Evolutionary conservation across 805 yeast species (phyloP).

Genomic region (Jamesozyma jinghongensis): DNA sequence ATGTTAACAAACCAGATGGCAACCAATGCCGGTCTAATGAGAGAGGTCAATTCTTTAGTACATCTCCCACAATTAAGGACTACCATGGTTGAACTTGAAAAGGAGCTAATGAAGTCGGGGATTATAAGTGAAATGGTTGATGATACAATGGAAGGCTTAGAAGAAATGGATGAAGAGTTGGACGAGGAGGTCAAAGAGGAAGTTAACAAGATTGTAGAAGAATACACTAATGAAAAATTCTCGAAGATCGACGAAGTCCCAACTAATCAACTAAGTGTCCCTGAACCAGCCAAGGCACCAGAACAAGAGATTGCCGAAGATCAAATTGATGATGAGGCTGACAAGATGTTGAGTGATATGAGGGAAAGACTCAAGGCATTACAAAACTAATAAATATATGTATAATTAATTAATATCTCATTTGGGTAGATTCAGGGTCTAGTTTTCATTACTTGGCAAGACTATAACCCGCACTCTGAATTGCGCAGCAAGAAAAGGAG

Average conservation of each 20-base stretch:
- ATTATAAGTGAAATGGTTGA: constrained; percentile 92
- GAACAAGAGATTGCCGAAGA: constrained; percentile 36
- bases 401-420: not conserved
- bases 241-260: constrained; percentile 33
- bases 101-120: constrained; percentile 78
- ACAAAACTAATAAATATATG: constrained; percentile 40
- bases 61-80: constrained; percentile 68
- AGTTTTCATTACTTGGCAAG: too few species aligned
- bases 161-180: constrained; percentile 52
- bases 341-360: constrained; percentile 73
- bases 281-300: constrained; percentile 8
- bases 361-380: constrained; percentile 78
- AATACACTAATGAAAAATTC: constrained; percentile 37
- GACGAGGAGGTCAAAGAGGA: constrained; percentile 59
- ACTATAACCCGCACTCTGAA: not conserved
- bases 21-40: constrained; percentile 72
- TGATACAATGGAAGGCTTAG: constrained; percentile 72
- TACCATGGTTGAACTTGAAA: constrained; percentile 78
- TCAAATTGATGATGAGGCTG: constrained; percentile 53
- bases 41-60: constrained; percentile 73
- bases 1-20: constrained; percentile 77
- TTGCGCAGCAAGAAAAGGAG: not conserved
- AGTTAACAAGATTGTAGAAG: constrained; percentile 52
- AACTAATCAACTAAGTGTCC: constrained; percentile 15
- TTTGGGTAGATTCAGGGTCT: too few species aligned